Evolutionary conservation across 495 filamentous ascomycete genomes (phyloP).

Genomic region (Neurospora cerealis): DNA sequence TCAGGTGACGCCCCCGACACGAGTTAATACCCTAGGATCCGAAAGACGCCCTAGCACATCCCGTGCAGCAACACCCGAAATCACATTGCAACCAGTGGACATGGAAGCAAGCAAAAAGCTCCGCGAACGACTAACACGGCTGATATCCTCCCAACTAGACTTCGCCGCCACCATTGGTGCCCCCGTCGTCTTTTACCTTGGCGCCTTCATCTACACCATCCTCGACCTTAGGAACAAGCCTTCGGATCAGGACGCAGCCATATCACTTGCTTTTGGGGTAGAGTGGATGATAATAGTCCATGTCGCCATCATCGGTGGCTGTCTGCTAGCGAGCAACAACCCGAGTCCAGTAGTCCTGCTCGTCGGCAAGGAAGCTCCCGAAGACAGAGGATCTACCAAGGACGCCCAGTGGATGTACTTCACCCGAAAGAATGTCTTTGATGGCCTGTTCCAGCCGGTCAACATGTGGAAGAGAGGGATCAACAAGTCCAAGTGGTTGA

Average conservation of each 20-base stretch:
- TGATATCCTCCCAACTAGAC: slow-evolving; percentile 8
- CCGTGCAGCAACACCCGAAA: too few relatives aligned
- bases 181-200: slow-evolving; percentile 38
- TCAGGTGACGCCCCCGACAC: too few relatives aligned
- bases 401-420: background rate
- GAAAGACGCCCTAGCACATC: too few relatives aligned
- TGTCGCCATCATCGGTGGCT: slow-evolving; percentile 5
- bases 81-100: background rate
- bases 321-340: slow-evolving; percentile 6
- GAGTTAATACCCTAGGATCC: too few relatives aligned
- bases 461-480: slow-evolving; percentile 1
- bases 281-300: slow-evolving; percentile 19
- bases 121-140: background rate
- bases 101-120: background rate
- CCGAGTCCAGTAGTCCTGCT: background rate
- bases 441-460: slow-evolving; percentile 1
- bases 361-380: background rate
- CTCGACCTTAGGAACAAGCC: slow-evolving; percentile 23
- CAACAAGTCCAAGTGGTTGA: slow-evolving; percentile 4
- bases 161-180: slow-evolving; percentile 40
- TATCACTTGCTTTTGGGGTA: slow-evolving; percentile 37
- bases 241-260: slow-evolving; percentile 32
- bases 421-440: background rate
- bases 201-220: slow-evolving; percentile 32
- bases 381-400: background rate